phyloP scores from a whole-genome alignment of 139 green algal species.

The Chlamydomonas sphaeroides region DNA sequence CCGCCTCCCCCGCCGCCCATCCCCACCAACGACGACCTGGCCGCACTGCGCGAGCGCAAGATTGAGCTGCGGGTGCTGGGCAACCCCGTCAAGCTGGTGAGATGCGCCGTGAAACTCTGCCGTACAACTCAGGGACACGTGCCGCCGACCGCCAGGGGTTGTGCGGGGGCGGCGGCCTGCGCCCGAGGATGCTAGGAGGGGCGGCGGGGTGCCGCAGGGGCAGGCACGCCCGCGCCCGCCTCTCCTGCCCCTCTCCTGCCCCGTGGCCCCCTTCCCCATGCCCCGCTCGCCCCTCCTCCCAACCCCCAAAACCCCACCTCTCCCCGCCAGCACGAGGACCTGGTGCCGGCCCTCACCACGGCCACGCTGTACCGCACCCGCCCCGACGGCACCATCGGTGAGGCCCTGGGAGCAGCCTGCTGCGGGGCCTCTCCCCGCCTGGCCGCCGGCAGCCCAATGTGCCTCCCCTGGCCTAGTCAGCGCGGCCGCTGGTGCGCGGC shows the following conservation, averaged over 20 bases:
- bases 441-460: too few species aligned
- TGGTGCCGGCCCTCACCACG: constrained; percentile 21
- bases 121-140: too few species aligned
- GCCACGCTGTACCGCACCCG: not conserved
- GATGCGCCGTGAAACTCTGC: too few species aligned
- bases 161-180: too few species aligned
- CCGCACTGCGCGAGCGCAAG: constrained; percentile 17
- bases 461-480: too few species aligned
- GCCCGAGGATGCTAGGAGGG: too few species aligned
- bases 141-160: not conserved
- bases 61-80: constrained; percentile 31
- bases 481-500: too few species aligned
- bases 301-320: not conserved
- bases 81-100: constrained; percentile 29
- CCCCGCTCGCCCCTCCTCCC: not conserved
- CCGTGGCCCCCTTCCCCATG: not conserved
- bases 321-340: not conserved
- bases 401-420: too few species aligned
- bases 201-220: too few species aligned
- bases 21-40: constrained; percentile 8
- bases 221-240: too few species aligned
- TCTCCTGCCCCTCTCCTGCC: not conserved
- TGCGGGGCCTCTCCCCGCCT: too few species aligned
- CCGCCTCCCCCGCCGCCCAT: constrained; percentile 20
- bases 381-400: constrained; percentile 28